Conservation (phyloP, 2,329 filamentous ascomycete genomes). For the Cladobotryum protrusum region DNA sequence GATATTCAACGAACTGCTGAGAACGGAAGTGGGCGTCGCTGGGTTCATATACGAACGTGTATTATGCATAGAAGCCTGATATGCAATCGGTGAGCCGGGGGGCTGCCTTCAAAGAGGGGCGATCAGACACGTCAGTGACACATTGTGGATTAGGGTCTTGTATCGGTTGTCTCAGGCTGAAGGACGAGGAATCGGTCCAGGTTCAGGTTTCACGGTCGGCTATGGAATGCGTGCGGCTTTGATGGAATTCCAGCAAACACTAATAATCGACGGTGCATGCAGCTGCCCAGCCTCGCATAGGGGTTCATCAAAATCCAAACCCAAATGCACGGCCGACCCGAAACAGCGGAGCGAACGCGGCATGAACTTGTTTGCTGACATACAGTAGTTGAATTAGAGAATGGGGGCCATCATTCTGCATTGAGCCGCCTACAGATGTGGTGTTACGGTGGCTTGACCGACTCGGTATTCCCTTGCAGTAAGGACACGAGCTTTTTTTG, state of each 20-base stretch:
- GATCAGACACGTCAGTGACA: background rate
- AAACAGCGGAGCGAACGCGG: background rate
- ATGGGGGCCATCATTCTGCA: conserved; percentile 1
- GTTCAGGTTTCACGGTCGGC: background rate
- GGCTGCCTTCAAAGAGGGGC: background rate
- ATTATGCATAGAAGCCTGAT: background rate
- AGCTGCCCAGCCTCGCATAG: background rate
- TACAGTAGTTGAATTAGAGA: no score
- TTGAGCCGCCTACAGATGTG: conserved; percentile 1
- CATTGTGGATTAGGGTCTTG: background rate
- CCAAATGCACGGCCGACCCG: background rate
- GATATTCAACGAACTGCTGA: background rate
- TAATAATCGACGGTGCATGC: background rate
- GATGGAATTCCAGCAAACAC: background rate
- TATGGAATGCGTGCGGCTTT: background rate
- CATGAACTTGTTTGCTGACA: background rate
- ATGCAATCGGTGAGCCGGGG: background rate
- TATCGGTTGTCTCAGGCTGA: background rate
- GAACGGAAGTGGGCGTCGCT: background rate
- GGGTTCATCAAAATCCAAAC: background rate
- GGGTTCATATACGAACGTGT: background rate
- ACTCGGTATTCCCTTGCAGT: conserved; percentile 2
- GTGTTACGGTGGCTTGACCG: conserved; percentile 8
- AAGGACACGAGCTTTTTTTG: background rate
- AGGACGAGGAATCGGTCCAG: background rate